These are phyloP conservation scores for Salvia rosmarinus DNA, from an alignment of 257 asterid species.

Conservation along the genomic window DNA sequence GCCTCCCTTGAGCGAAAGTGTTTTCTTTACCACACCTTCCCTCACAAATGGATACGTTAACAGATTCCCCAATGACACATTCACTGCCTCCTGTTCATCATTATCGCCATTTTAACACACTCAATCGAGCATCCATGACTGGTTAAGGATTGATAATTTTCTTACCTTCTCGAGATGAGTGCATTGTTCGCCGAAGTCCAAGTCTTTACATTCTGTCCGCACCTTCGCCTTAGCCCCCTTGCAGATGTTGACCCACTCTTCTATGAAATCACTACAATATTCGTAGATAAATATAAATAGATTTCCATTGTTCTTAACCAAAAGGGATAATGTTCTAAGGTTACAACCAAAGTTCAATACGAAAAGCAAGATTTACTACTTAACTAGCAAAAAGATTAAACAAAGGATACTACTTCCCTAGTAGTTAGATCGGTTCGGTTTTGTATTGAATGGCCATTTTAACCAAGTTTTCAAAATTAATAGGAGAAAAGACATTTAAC, in stretches of 20 bases:
- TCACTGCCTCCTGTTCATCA: constrained; percentile 80
- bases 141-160: background rate
- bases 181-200: constrained; percentile 61
- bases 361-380: too few species aligned
- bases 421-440: too few species aligned
- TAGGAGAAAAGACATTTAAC: background rate
- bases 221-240: constrained; percentile 71
- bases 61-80: constrained; percentile 69
- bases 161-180: constrained; percentile 72
- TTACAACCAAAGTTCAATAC: background rate
- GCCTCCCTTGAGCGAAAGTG: constrained; percentile 64
- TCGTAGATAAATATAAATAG: background rate
- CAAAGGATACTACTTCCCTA: too few species aligned
- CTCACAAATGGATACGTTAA: constrained; percentile 82
- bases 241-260: constrained; percentile 87
- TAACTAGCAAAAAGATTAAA: too few species aligned
- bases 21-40: constrained; percentile 67
- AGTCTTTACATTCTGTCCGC: constrained; percentile 41
- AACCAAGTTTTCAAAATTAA: too few species aligned
- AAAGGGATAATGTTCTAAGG: background rate
- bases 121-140: background rate
- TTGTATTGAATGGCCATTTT: too few species aligned
- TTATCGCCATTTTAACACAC: background rate
- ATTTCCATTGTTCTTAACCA: background rate
- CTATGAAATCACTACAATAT: constrained; percentile 70